Percentiles rank a stretch among this genome's conserved stretches.
phyloP scores from a whole-genome alignment of 129 eudicot species.

The Deinandra increscens region DNA sequence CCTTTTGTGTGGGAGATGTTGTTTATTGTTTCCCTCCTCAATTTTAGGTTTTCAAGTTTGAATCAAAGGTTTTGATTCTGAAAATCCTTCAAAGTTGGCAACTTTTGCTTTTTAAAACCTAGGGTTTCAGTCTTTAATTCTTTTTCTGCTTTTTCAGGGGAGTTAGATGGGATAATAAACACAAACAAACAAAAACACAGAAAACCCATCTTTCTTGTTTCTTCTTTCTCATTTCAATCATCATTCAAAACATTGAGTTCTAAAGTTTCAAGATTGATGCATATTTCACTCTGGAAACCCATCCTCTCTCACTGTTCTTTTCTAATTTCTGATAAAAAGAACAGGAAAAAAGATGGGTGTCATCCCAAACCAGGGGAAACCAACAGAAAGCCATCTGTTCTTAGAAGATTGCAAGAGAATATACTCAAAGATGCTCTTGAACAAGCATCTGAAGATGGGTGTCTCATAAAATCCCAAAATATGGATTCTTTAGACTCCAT shows the following conservation, averaged over 20 bases:
- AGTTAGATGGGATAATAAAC: constrained; percentile 25
- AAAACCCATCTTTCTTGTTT: background rate
- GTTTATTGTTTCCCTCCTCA: constrained; percentile 41
- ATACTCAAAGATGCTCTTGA: constrained; percentile 66
- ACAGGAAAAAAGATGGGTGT: constrained; percentile 41
- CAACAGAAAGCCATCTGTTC: constrained; percentile 46
- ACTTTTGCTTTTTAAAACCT: constrained; percentile 44
- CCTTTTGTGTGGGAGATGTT: constrained; percentile 15
- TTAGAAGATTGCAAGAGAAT: constrained; percentile 50
- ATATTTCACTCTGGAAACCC: constrained; percentile 80
- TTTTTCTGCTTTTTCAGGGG: constrained; percentile 32
- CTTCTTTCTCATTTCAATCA: constrained; percentile 15
- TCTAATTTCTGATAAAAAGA: constrained; percentile 47
- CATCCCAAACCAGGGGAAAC: constrained; percentile 19
- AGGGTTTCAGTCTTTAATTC: constrained; percentile 35
- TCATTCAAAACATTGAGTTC: background rate
- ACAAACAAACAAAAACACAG: constrained; percentile 15
- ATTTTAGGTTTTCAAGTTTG: constrained; percentile 37
- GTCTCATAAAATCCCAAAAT: constrained; percentile 44
- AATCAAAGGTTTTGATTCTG: constrained; percentile 52
- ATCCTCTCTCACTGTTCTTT: constrained; percentile 57
- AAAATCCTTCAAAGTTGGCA: constrained; percentile 33
- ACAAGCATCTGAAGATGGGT: constrained; percentile 77
- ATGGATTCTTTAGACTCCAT: constrained; percentile 40
- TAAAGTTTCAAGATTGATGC: constrained; percentile 38